Evolutionary conservation across 768 basidiomycete species (phyloP).

Genomic region (Boletus coccyginus): DNA sequence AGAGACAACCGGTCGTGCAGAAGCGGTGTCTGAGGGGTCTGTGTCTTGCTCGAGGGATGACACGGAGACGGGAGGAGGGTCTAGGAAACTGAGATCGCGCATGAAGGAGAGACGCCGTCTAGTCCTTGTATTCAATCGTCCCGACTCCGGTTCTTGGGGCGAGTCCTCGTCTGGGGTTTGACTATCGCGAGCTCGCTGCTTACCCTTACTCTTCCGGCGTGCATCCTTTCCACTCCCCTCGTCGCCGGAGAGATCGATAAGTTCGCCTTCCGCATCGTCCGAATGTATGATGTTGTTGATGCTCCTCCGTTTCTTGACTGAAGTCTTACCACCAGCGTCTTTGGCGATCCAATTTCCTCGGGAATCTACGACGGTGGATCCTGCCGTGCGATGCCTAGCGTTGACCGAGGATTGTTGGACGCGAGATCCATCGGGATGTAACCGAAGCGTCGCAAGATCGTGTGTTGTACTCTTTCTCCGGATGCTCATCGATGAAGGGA

Average conservation of each 20-base stretch:
- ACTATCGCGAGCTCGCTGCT: slow-evolving; percentile 21
- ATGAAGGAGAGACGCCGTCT: slow-evolving; percentile 46
- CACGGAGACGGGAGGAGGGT: slow-evolving; percentile 23
- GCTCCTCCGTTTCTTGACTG: slow-evolving; percentile 38
- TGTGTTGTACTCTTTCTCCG: slow-evolving; percentile 52
- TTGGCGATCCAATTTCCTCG: slow-evolving; percentile 65
- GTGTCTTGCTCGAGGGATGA: slow-evolving; percentile 11
- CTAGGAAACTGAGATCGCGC: slow-evolving; percentile 55
- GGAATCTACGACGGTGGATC: slow-evolving; percentile 39
- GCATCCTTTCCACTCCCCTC: slow-evolving; percentile 17
- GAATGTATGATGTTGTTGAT: slow-evolving; percentile 10
- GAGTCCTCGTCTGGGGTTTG: slow-evolving; percentile 4
- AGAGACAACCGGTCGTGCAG: slow-evolving; percentile 10
- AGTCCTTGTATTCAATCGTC: slow-evolving; percentile 23
- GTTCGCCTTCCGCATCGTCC: slow-evolving; percentile 26
- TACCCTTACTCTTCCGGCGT: slow-evolving; percentile 21
- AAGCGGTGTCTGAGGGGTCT: slow-evolving; percentile 1
- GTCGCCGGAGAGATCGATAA: slow-evolving; percentile 20
- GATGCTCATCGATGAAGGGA: slow-evolving; percentile 25
- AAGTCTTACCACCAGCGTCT: slow-evolving; percentile 57
- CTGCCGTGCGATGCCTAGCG: slow-evolving; percentile 32
- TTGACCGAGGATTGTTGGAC: slow-evolving; percentile 46
- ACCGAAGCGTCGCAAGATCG: slow-evolving; percentile 61
- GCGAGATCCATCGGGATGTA: slow-evolving; percentile 63
- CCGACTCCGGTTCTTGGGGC: slow-evolving; percentile 12